Base-by-base conservation (phyloP, 2,329 filamentous ascomycete species). In the Davidsoniella virescens region DNA sequence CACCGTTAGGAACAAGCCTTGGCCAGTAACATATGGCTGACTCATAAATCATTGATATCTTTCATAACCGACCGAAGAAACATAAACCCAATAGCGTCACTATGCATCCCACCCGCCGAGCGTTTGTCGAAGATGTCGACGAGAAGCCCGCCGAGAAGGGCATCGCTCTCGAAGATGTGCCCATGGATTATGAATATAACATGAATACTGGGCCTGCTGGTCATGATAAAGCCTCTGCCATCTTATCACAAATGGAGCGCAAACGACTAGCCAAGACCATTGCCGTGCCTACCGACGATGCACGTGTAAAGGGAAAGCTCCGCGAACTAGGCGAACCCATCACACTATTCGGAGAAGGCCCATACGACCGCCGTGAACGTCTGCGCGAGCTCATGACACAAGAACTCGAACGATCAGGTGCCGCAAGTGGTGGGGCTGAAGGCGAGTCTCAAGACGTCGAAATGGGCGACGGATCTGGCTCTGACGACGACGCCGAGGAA, bases 231-330 rank as follows among this genome's bases (percentile, higher is more conserved):
- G 87, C 87, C 2, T 88, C 86, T 2, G 86, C 85, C 12, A 80
- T 95, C 50, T 70, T 93, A 17, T 82, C 78, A 33, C 88, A 96
- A 62, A 92, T 98, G 64, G 84, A 87, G 59, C 84, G 90, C 54
- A 95, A 94, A 66, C 80, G 87, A 60, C 77, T 87, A 60, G 88
- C 87, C 9, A 87, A 87, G 16, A 83, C 84, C 9, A 85, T 96
- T 58, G 82, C 84, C 10, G 92, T 98, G 3, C 92, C 90, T 0
- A 98, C 93, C 50, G 88, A 95, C 63, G 92, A 98, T 69, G 80
- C 76, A 54, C 79, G 84, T 59, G 88, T 98, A 44, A 84, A 87
- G 54, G 72, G 79, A 37, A 80, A 78, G 56, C 73, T 96, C 53
- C 80, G 92, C 56, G 83, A 92, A 59, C 73, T 94, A 55, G 87